Evolutionary conservation across 352 stramenopile genomes (phyloP), one percentile per base, ranked within the genome.

Genomic region (Pythium insidiosum): DNA sequence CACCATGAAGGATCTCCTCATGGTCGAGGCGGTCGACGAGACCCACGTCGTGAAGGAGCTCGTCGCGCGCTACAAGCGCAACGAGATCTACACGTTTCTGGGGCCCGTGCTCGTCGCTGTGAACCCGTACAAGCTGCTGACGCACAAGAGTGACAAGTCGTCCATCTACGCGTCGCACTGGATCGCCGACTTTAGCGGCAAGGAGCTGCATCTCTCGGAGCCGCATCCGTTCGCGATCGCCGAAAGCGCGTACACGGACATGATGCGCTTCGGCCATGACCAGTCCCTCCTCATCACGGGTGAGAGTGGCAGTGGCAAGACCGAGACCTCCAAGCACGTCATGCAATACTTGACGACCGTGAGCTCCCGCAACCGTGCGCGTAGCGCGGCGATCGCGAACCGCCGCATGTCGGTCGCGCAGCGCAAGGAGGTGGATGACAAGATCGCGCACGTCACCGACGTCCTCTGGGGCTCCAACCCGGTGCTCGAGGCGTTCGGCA

Each of bases 321-420:
- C 92, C 1, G 90, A 97, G 57, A 98, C 89, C 33, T 96, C 94
- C 53, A 98, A 98, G 71, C 92, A 97, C 71, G 84, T 97, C 15
- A 92, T 98, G 78, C 81, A 91, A 30, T 97, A 97, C 59, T 70
- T 98, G 21, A 94, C 90, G 21, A 85, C 74, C 48, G 76, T 92
- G 56, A 82, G 67, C 34, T 88, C 74, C 39, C 71, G 76, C 52
- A 76, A 56, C 23, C 61, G 77, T 26, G 69, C 72, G 51, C 81
- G 81, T 57, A 81, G 61, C 38, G 72, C 72, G 0, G 75, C 82
- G 34, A 84, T 88, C 30, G 75, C 75, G 7, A 84, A 83, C 44
- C 77, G 77, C 38, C 73, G 74, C 51, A 81, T 89, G 72, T 89
- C 77, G 43, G 58, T 86, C 38, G 73, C 65, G 31, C 73, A 89